A percentile compares a stretch with the other conserved stretches of the same genome.
Evolutionary conservation across 2,329 filamentous ascomycete genomes (phyloP).

Genomic region (Fusarium sp.): DNA sequence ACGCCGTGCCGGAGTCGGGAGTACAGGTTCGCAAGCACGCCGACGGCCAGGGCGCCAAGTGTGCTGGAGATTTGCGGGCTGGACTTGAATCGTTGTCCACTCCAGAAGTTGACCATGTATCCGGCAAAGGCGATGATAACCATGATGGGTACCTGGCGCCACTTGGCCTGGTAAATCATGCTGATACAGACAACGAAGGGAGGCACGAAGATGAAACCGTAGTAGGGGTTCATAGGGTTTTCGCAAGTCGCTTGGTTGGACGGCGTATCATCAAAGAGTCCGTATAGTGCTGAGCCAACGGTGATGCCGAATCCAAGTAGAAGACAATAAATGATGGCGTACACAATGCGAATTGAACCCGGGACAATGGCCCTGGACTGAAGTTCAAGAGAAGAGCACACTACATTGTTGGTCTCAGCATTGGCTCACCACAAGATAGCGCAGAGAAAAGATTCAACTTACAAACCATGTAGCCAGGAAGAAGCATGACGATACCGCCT

Average conservation of each 20-base stretch:
- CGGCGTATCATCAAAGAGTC: constrained; percentile 67
- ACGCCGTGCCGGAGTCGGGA: constrained; percentile 69
- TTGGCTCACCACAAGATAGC: not conserved
- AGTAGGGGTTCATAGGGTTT: constrained; percentile 56
- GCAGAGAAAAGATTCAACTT: constrained; percentile 38
- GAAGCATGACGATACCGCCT: constrained; percentile 73
- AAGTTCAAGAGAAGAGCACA: constrained; percentile 68
- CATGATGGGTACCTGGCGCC: constrained; percentile 84
- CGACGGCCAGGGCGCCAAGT: constrained; percentile 80
- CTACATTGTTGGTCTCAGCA: constrained; percentile 36
- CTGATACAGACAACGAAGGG: constrained; percentile 79
- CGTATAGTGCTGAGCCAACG: constrained; percentile 73
- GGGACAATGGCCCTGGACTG: constrained; percentile 77
- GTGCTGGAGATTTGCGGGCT: constrained; percentile 83
- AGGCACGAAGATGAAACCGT: constrained; percentile 78
- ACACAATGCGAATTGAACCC: constrained; percentile 79
- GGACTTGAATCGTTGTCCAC: constrained; percentile 71
- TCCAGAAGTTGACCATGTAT: constrained; percentile 82
- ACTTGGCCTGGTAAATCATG: constrained; percentile 84
- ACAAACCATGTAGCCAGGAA: constrained; percentile 73
- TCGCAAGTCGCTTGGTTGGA: constrained; percentile 57
- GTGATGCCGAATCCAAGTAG: constrained; percentile 80
- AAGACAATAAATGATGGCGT: constrained; percentile 79
- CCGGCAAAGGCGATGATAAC: constrained; percentile 77
- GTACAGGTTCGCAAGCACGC: constrained; percentile 82